Evolutionary conservation across 75 land plant species (phyloP), one percentile per base, ranked within the genome.

Genomic region (Adiantum capillusveneris): DNA sequence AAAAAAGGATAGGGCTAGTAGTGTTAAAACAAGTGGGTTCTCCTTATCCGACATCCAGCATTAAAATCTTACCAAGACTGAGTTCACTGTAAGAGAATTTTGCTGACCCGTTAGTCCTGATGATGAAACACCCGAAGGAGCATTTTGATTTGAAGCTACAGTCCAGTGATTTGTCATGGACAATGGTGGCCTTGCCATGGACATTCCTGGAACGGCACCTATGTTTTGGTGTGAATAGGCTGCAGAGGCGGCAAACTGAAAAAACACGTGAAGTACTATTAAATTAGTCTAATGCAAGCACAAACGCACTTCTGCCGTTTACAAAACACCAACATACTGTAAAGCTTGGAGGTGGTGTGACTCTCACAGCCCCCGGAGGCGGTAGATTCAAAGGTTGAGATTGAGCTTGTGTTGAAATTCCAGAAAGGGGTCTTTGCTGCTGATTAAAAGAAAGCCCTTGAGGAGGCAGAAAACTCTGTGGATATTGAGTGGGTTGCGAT

Each of bases 401-500:
- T 34, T 34, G 37, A 34, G 9, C 37, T 9, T 34, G 37, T 34
- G 37, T 34, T 34, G 37, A 9, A 3, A 34, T 9, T 34, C 7
- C 37, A 34, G 37, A 34, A 34, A 34, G 5, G 22, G 50, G 50
- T 46, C 50, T 46, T 21, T 46, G 50, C 22, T n/a, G 50, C 22
- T n/a, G 50, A 46, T 17, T 46, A 46, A 46, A 46, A 18, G 50
- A 46, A 19, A 61, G 31, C 52, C 59, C 65, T 59, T 83, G 69
- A 25, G 67, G 66, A 60, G 56, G 65, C 13, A 46, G 57, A 2
- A 46, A 3, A 58, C 34, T 71, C 1, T 52, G 41, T 0, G 71
- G 58, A 7, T 78, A 75, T 3, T 31, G 36, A 58, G 25, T 57
- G 62, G 77, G 77, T 17, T 46, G 50, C 14, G 81, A 44, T 27